phyloP scores from a whole-genome alignment of 1,284 basidiomycete species.

The Melampsora occidentalis region DNA sequence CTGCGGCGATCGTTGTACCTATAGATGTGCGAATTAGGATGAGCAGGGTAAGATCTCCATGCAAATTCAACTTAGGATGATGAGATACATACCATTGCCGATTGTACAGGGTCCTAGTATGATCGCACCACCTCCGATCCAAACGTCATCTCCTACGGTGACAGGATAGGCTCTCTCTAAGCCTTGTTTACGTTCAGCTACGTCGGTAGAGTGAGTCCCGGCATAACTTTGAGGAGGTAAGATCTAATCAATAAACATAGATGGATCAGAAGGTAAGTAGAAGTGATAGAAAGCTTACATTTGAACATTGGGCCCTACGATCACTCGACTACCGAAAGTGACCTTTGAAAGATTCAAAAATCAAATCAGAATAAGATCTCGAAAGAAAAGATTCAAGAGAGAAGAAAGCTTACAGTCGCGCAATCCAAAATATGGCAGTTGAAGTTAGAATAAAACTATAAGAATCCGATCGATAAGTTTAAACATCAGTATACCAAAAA shows the following conservation, averaged over 20 bases:
- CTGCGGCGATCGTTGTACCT: constrained; percentile 36
- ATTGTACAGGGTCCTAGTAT: constrained; percentile 45
- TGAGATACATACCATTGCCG: constrained; percentile 31
- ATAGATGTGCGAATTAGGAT: not conserved
- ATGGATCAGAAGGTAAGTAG: not conserved
- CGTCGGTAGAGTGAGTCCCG: constrained; percentile 46
- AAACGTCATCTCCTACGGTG: constrained; percentile 48
- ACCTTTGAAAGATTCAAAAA: constrained; percentile 27
- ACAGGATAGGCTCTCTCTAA: constrained; percentile 49
- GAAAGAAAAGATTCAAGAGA: not conserved
- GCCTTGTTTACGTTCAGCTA: constrained; percentile 46
- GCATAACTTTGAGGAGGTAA: constrained; percentile 36
- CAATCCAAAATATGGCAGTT: constrained; percentile 46
- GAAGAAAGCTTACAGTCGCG: constrained; percentile 22
- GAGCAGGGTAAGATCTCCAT: too few species aligned
- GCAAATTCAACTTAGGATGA: not conserved
- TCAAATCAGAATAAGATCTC: not conserved
- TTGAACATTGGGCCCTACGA: constrained; percentile 47
- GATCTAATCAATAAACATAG: not conserved
- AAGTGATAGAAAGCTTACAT: constrained; percentile 37
- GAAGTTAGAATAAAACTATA: constrained; percentile 48
- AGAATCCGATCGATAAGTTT: not conserved
- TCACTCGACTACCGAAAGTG: constrained; percentile 44
- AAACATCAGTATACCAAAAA: not conserved
- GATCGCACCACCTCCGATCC: constrained; percentile 46